Conservation (phyloP, 805 yeast species). For the Kuraishia ogatae region DNA sequence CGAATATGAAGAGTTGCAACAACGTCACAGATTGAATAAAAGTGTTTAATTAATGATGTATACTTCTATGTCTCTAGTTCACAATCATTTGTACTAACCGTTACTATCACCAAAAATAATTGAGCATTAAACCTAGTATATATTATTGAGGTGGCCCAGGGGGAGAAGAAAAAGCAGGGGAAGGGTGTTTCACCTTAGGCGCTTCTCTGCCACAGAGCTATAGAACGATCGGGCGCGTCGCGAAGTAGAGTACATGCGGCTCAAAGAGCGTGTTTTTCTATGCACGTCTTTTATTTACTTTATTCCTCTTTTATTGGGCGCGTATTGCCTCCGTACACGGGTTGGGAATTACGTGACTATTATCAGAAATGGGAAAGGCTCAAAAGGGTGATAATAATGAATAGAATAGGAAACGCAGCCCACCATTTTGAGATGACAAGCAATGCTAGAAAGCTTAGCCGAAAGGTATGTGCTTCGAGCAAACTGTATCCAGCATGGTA, state of each 20-base stretch:
- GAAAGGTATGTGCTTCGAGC: not conserved
- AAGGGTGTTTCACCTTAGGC: not conserved
- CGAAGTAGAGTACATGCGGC: not conserved
- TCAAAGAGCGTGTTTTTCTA: not conserved
- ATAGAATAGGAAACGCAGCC: not conserved
- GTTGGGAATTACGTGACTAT: not conserved
- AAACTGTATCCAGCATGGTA: not conserved
- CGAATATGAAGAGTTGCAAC: not conserved
- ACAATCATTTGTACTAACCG: not conserved
- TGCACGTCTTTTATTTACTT: not conserved
- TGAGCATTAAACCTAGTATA: not conserved
- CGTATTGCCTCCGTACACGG: not conserved
- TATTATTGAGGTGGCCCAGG: not conserved
- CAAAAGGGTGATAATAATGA: not conserved
- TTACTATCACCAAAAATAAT: not conserved
- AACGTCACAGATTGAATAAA: not conserved
- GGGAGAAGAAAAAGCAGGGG: not conserved
- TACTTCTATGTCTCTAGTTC: not conserved
- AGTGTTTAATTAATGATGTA: not conserved
- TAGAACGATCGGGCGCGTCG: not conserved
- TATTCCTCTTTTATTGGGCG: not conserved
- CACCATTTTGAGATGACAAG: not conserved
- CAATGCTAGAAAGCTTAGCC: not conserved
- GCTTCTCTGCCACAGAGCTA: not conserved
- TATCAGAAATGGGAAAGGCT: not conserved